phyloP scores from a whole-genome alignment of 257 asterid genomes.

The Cynanchum wilfordii region DNA sequence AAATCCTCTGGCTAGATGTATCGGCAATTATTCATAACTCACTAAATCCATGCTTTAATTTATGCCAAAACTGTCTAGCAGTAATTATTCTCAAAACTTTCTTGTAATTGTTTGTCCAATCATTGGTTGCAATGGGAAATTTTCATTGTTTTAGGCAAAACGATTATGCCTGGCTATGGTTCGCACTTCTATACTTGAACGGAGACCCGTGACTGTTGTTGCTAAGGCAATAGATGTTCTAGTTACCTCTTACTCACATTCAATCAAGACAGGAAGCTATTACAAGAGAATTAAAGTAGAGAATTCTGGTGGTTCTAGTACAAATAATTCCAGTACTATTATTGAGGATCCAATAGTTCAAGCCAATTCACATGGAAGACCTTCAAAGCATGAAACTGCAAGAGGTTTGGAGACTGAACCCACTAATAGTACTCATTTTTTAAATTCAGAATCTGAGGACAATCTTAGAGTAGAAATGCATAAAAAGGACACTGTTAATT shows the following conservation, averaged over 20 bases:
- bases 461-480: conserved; percentile 24
- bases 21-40: background rate
- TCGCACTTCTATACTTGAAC: conserved; percentile 68
- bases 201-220: conserved; percentile 70
- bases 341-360: conserved; percentile 33
- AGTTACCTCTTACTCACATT: conserved; percentile 45
- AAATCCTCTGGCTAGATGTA: background rate
- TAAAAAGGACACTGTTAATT: conserved; percentile 24
- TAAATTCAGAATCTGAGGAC: conserved; percentile 55
- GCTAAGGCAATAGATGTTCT: conserved; percentile 57
- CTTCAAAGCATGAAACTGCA: conserved; percentile 32
- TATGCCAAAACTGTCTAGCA: background rate
- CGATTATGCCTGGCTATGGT: conserved; percentile 58
- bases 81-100: background rate
- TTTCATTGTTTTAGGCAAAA: conserved; percentile 63
- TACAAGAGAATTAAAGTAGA: conserved; percentile 45
- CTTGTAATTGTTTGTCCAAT: background rate
- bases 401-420: conserved; percentile 33
- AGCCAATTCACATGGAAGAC: conserved; percentile 40
- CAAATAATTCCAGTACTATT: conserved; percentile 26
- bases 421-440: conserved; percentile 27
- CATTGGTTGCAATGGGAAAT: background rate
- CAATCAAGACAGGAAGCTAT: conserved; percentile 67
- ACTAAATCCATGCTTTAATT: background rate
- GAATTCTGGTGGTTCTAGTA: conserved; percentile 45